phyloP scores from a whole-genome alignment of 345 rosid genomes.

The Salix koriyanagi region DNA sequence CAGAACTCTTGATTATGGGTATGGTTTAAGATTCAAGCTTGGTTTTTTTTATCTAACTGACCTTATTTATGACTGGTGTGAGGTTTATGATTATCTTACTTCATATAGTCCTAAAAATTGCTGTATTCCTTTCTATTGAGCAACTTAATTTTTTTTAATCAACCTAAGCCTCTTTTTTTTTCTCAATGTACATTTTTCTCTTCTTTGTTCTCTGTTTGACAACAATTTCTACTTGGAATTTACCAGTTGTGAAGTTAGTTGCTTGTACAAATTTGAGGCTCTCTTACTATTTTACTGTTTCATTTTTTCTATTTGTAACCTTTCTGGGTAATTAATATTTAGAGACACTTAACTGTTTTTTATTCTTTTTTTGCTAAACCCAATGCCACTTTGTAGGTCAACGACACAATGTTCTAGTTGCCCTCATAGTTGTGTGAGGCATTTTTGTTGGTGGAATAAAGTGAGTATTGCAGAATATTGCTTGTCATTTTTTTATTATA shows the following conservation, averaged over 20 bases:
- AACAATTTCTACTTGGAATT: background rate
- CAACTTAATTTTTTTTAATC: too few relatives aligned
- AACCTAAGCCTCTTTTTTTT: background rate
- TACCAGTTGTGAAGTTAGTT: background rate
- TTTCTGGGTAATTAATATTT: too few relatives aligned
- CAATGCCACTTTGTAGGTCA: conserved; percentile 38
- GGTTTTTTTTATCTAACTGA: background rate
- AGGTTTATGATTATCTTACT: background rate
- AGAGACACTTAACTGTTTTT: background rate
- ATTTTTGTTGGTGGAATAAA: conserved; percentile 99
- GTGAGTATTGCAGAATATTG: conserved; percentile 37
- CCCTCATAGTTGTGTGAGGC: conserved; percentile 77
- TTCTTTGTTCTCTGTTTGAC: background rate
- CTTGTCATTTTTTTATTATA: background rate
- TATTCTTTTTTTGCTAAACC: background rate
- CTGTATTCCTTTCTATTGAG: background rate
- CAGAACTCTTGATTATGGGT: conserved; percentile 81
- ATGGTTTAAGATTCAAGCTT: conserved; percentile 15
- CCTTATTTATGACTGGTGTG: background rate
- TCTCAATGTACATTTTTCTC: background rate
- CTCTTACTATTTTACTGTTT: background rate
- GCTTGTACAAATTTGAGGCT: background rate
- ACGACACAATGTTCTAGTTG: conserved; percentile 57
- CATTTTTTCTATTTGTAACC: background rate
- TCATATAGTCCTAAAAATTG: background rate